Evolutionary conservation across 2,329 filamentous ascomycete species (phyloP).

Genomic region (Stagonosporopsis tanaceti): DNA sequence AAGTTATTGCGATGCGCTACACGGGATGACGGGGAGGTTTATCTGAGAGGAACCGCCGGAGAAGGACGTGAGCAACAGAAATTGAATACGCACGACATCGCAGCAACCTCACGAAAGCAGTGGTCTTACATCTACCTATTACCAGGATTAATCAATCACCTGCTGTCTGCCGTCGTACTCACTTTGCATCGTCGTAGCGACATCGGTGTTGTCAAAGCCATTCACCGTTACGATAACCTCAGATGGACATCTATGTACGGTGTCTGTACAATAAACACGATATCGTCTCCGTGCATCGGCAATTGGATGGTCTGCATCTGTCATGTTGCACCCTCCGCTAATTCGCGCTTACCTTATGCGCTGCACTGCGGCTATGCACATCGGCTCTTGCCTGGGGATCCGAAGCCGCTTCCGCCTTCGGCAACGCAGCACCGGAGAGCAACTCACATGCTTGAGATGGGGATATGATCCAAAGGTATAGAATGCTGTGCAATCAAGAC

Average conservation of each 20-base stretch:
- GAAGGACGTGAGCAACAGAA: background rate
- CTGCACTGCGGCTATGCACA: conserved; percentile 11
- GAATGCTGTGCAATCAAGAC: background rate
- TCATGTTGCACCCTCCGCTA: background rate
- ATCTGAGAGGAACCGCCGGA: no score
- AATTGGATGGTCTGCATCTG: background rate
- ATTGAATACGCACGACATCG: background rate
- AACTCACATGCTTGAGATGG: background rate
- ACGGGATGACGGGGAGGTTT: background rate
- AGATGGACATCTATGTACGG: background rate
- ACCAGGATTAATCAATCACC: no score
- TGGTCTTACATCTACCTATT: no score
- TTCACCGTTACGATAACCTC: background rate
- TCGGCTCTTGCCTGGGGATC: conserved; percentile 14
- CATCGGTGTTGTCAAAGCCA: no score
- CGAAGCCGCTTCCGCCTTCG: background rate
- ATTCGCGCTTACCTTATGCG: background rate
- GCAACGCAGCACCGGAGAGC: background rate
- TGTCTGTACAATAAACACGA: background rate
- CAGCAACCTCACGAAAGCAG: background rate
- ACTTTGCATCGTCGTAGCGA: no score
- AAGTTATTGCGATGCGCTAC: background rate
- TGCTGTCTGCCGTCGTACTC: no score
- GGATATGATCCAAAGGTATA: background rate
- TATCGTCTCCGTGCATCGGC: background rate